Base-by-base conservation (phyloP, 345 rosid species). In the Syzygium jambos region DNA sequence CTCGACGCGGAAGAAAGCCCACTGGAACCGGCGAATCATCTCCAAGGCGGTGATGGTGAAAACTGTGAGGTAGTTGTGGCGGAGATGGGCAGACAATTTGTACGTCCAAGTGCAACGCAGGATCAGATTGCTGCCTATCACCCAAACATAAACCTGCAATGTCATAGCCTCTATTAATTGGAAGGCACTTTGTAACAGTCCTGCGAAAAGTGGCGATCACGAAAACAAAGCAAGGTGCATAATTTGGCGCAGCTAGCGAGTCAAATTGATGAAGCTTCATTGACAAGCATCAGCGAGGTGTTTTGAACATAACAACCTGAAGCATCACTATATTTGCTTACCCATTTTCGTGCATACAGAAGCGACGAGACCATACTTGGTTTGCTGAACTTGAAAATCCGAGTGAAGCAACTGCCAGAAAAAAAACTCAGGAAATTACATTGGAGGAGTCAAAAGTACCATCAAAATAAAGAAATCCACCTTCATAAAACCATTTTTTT, bases 21-120 rank as follows among this genome's bases (percentile, higher is more conserved):
- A 98, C 82, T 96, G 99, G 91, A 98, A 96, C 7, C 99, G 92
- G 4, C 98, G 93, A 91, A 94, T 86, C 21, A 96, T 95, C 95
- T 98, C 99, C 93, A 95, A 89, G 21, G 94, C 92, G n/a, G 95
- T 89, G 87, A 98, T 96, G 43, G 95, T 52, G 85, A 98, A 98
- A 77, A 96, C 92, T 1, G 98, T 98, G 12, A 93, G 93, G 91
- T 98, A 96, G 88, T 98, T 98, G 86, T 96, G 95, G 78, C 98
- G 98, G 82, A 98, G 98, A 92, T 96, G 99, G 84, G 99, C 98
- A 29, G 99, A 98, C 43, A 96, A 89, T 91, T 98, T 98, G 91
- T 96, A 98, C 5, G 98, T 98, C 99, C 99, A 98, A 51, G 98
- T 95, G 92, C 99, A 96, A 13, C 99, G 93, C 87, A 96, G 88